Base-by-base conservation (phyloP, 768 basidiomycete species). In the Rhizopogon roseolus region DNA sequence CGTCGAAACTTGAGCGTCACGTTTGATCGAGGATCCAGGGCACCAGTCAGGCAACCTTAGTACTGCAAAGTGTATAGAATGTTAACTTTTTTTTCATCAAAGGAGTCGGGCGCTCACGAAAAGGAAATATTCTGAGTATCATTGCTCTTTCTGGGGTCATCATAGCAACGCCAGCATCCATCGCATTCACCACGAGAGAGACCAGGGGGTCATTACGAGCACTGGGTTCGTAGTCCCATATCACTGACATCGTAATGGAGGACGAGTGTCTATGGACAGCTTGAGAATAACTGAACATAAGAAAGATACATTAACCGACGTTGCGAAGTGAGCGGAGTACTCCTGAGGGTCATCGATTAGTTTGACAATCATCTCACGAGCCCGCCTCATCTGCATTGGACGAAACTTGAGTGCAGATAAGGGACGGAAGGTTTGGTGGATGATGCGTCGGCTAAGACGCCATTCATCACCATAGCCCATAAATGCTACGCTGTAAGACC, bases 371-470 rank as follows among this genome's bases (percentile, higher is more conserved):
- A 52, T 14, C 13, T 52, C 11, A 22, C 17, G 51, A 17, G 40
- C 29, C 34, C 34, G 41, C 22, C 16, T 14, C 7, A 52, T 16
- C 13, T 52, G 51, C 51, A 52, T 42, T 8, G 51, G 51, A 6
- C 51, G 51, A 41, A 42, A 52, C 16, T 22, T 27, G 4, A 29
- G 22, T 13, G 40, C 51, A n/a, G 51, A 17, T 2, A 6, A 5
- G 7, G 39, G n/a, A 9, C 51, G 40, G 27, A 52, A 52, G 0
- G 40, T 41, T 36, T 52, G 22, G 34, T 52, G 51, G 40, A 52
- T 34, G 8, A 52, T 17, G 19, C 14, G n/a, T 52, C 66, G 64
- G 54, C 68, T 66, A 46, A 67, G 65, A 40, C 66, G 59, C 66
- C 51, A 52, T 6, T 25, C 14, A 13, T 44, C 25, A 14, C 39